Base-by-base conservation (phyloP, 2,329 filamentous ascomycete species). In the Cytospora chrysosperma region DNA sequence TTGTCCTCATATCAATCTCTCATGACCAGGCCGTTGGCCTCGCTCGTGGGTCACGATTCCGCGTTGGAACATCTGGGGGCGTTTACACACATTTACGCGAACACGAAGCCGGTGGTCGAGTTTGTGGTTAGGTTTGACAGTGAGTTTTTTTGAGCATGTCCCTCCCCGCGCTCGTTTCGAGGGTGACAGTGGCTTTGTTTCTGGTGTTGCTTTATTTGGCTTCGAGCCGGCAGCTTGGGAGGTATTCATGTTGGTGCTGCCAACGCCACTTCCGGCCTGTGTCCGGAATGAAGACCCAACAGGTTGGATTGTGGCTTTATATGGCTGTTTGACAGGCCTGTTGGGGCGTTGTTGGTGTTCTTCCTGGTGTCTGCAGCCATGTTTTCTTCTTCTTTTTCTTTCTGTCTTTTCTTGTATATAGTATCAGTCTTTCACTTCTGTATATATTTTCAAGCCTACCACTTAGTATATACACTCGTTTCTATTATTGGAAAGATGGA, bases 191-290 rank as follows among this genome's bases (percentile, higher is more conserved):
- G 61, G 63, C 61, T 30, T 24, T 64, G 4, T 58, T 66, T 17
- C 51, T 67, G 43, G 40, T 69, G 15, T 24, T 67, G 21, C 54
- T 65, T 15, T 66, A 65, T 26, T 47, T 69, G 8, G 37, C 64
- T 17, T n/a, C n/a, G 32, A 50, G 27, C 55, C 65, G 17, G 49
- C 34, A 13, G n/a, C 37, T 28, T 32, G 30, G 55, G 28, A 30
- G n/a, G n/a, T n/a, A n/a, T n/a, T n/a, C 28, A 30, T 30, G 28
- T 4, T 30, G 28, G 28, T 30, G 28, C 26, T 34, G 27, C 40
- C 34, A 53, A 53, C 21, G n/a, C 49, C 28, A 58, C 49, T 15
- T 34, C 54, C 21, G n/a, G 37, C 13, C 54, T 47, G 5, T 7
- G 4, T 32, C 50, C 27, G 26, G 4, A 21, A 9, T 59, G 57